Percentiles rank a stretch among this genome's conserved stretches.
Conservation (phyloP, 2,329 filamentous ascomycete species). For the Bipolaris sorokiniana region DNA sequence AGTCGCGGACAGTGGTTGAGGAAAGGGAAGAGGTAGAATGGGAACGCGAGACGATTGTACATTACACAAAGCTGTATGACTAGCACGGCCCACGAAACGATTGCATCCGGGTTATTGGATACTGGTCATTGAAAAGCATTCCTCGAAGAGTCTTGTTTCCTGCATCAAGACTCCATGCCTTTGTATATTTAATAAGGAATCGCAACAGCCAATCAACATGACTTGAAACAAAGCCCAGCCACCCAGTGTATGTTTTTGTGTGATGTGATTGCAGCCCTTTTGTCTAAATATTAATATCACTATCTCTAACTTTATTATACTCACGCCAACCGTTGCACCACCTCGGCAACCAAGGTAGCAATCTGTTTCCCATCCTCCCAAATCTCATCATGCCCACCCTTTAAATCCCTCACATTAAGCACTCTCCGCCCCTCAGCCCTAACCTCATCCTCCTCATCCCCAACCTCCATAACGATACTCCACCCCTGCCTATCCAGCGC, state of each 20-base stretch:
- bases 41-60: conserved; percentile 30
- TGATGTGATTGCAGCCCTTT: too few relatives aligned
- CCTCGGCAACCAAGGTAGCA: conserved; percentile 51
- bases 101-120: conserved; percentile 28
- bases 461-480: conserved; percentile 36
- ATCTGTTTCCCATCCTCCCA: conserved; percentile 67
- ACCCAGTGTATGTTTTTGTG: too few relatives aligned
- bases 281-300: too few relatives aligned
- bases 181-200: conserved; percentile 21
- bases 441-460: conserved; percentile 33
- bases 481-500: conserved; percentile 55
- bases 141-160: conserved; percentile 22
- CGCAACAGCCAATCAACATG: conserved; percentile 5
- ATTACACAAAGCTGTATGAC: conserved; percentile 43
- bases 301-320: too few relatives aligned
- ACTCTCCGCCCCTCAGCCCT: conserved; percentile 35
- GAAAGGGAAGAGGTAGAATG: conserved; percentile 1
- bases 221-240: background rate
- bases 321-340: conserved; percentile 26
- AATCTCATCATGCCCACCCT: conserved; percentile 67
- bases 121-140: conserved; percentile 21
- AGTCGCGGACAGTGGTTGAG: conserved; percentile 1
- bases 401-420: conserved; percentile 55
- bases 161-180: conserved; percentile 17
- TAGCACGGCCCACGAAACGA: conserved; percentile 31